A percentile compares a stretch with the other conserved stretches of the same genome.
phyloP scores from a whole-genome alignment of 23 red algal genomes.

The Gracilaria caudata region DNA sequence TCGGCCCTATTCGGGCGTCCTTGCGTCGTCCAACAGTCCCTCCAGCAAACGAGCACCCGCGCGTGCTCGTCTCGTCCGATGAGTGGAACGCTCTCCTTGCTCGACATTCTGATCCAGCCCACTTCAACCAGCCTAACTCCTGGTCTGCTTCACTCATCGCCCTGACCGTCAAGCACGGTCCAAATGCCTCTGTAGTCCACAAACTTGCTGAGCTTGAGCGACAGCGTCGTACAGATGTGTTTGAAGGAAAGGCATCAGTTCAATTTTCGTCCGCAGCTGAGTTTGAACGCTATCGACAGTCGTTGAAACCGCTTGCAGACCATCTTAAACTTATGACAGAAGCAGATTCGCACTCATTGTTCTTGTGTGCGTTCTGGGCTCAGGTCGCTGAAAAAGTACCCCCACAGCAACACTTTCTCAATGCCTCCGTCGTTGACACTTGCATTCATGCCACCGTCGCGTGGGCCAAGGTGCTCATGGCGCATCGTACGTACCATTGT shows the following conservation, averaged over 20 bases:
- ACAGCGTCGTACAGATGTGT: constrained; percentile 1
- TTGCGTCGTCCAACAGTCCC: background rate
- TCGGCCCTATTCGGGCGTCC: constrained; percentile 2
- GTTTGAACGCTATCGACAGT: background rate
- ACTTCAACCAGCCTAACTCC: background rate
- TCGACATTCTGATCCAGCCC: constrained; percentile 11
- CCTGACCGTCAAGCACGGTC: constrained; percentile 22
- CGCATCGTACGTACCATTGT: constrained; percentile 47
- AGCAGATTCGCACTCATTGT: constrained; percentile 9
- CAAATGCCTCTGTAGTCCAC: constrained; percentile 7
- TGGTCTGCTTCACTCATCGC: constrained; percentile 22
- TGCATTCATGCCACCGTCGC: constrained; percentile 51
- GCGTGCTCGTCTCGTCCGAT: background rate
- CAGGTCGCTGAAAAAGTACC: constrained; percentile 24
- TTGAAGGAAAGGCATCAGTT: background rate
- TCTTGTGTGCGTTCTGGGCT: constrained; percentile 66
- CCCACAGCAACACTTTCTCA: background rate
- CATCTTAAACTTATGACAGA: constrained; percentile 33
- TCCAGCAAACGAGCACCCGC: constrained; percentile 29
- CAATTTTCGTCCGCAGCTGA: constrained; percentile 21
- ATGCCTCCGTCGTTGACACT: background rate
- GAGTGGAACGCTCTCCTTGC: constrained; percentile 41
- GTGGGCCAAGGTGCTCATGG: constrained; percentile 67
- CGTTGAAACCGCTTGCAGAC: constrained; percentile 42
- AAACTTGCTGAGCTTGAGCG: constrained; percentile 36